Percentiles rank a stretch among this genome's conserved stretches.
phyloP scores from a whole-genome alignment of 1,139 yeast species.

The Hyphopichia buzzinii region DNA sequence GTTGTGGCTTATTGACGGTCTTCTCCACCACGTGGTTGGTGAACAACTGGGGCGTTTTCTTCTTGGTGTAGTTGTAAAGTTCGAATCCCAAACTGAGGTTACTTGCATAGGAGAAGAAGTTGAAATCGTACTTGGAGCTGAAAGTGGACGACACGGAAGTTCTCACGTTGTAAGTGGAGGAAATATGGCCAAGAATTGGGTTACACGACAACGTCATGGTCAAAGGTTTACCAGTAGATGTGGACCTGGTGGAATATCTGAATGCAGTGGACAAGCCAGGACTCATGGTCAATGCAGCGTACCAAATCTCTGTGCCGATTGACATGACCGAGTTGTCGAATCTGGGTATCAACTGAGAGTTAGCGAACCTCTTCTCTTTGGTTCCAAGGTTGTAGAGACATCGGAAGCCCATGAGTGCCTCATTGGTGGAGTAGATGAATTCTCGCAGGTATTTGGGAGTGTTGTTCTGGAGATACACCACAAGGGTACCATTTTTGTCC shows the following conservation, averaged over 20 bases:
- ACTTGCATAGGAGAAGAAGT: slow-evolving; percentile 85
- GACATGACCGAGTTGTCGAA: slow-evolving; percentile 55
- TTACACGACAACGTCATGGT: slow-evolving; percentile 85
- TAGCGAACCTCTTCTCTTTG: slow-evolving; percentile 7
- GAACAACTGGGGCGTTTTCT: slow-evolving; percentile 5
- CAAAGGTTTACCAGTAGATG: slow-evolving; percentile 84
- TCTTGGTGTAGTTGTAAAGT: slow-evolving; percentile 53
- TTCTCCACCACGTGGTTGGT: slow-evolving; percentile 1
- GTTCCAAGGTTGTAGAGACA: slow-evolving; percentile 70
- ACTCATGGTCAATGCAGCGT: slow-evolving; percentile 78
- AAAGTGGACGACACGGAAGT: slow-evolving; percentile 77
- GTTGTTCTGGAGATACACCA: slow-evolving; percentile 71
- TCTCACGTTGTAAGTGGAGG: slow-evolving; percentile 84
- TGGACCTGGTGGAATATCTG: slow-evolving; percentile 82
- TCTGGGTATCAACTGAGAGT: slow-evolving; percentile 30
- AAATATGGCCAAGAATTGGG: slow-evolving; percentile 87
- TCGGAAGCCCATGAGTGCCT: slow-evolving; percentile 80
- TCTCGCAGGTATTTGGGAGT: slow-evolving; percentile 69
- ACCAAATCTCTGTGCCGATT: slow-evolving; percentile 87
- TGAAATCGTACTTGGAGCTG: slow-evolving; percentile 85
- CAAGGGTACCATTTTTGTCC: slow-evolving; percentile 55
- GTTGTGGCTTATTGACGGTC: background rate
- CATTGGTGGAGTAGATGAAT: slow-evolving; percentile 82
- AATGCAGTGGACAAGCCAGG: slow-evolving; percentile 84
- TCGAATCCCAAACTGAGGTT: slow-evolving; percentile 87